Evolutionary conservation across 2,329 filamentous ascomycete genomes (phyloP), one percentile per base, ranked within the genome.

Genomic region (Fusarium lateritium): DNA sequence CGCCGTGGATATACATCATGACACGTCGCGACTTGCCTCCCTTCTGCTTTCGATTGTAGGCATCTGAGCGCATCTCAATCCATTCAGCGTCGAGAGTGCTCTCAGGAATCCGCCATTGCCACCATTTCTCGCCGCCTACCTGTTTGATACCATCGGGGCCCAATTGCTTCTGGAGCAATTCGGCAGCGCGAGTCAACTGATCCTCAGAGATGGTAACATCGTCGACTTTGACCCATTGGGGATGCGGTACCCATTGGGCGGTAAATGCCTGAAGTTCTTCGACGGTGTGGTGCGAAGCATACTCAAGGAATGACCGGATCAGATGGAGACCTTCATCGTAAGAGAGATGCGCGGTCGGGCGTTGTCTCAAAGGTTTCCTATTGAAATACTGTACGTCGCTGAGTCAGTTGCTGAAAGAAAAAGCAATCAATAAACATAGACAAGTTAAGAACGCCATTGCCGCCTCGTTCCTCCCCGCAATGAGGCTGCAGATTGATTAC

Each of bases 181-280:
- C 83, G 1, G 94, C 94, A 0, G 94, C 88, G 43, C 86, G 84
- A 3, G 83, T 80, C 24, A 97, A 81, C 61, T 89, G 85, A n/a
- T 88, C 82, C 1, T 88, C 81, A 0, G 91, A 82, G 49, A 98
- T 90, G 11, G 82, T 82, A 38, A 91, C 84, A 51, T 90, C 86
- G 54, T 97, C 90, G 6, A 92, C 89, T 73, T 91, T 92, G 58
- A 98, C 90, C 94, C 94, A 98, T 72, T 89, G 88, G 2, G 96
- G 94, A 60, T 91, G 89, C 1, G 95, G 96, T 4, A 98, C 94
- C 90, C 93, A 94, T 84, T 98, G 95, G 15, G 89, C 84, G 0
- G 95, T 98, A 78, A 98, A 98, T 5, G 90, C 89, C 76, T 99
- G 96, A 31, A 98, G 81, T 68, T 98, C 94, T 80, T 99, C 96